A percentile compares a stretch with the other conserved stretches of the same genome.
Evolutionary conservation across 2,329 filamentous ascomycete genomes (phyloP).

Genomic region (Cladophialophora carrionii): DNA sequence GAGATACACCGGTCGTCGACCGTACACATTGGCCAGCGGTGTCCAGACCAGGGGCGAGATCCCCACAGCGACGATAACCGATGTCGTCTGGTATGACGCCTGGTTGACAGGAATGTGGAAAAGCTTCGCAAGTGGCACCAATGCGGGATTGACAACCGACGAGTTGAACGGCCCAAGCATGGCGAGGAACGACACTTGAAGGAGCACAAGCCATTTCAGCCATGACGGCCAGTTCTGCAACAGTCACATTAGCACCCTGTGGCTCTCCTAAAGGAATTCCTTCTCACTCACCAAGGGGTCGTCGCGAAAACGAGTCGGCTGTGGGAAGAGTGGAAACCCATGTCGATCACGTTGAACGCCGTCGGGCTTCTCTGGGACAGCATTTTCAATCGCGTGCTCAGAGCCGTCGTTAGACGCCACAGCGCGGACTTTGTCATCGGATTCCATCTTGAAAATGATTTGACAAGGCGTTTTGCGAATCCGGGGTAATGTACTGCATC

Average conservation of each 20-base stretch:
- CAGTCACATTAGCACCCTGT: not conserved
- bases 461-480: not conserved
- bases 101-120: slow-evolving; percentile 41
- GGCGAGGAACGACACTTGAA: slow-evolving; percentile 43
- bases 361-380: not conserved
- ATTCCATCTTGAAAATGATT: not conserved
- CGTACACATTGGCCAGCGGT: slow-evolving; percentile 44
- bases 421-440: not conserved
- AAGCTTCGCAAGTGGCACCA: slow-evolving; percentile 40
- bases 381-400: not conserved
- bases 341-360: slow-evolving; percentile 27
- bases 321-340: slow-evolving; percentile 37
- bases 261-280: not conserved
- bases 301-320: slow-evolving; percentile 34
- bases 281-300: slow-evolving; percentile 31
- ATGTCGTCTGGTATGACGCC: slow-evolving; percentile 39
- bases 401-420: not conserved
- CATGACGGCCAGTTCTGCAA: slow-evolving; percentile 37
- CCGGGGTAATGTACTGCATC: not conserved
- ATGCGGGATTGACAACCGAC: slow-evolving; percentile 42
- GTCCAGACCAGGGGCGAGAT: slow-evolving; percentile 33
- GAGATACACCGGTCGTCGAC: slow-evolving; percentile 42
- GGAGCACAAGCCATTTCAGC: slow-evolving; percentile 35
- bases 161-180: slow-evolving; percentile 40
- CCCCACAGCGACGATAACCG: slow-evolving; percentile 40